A percentile compares a stretch with the other conserved stretches of the same genome.
phyloP scores from a whole-genome alignment of 1,284 basidiomycete genomes.

The Naganishia sp. region DNA sequence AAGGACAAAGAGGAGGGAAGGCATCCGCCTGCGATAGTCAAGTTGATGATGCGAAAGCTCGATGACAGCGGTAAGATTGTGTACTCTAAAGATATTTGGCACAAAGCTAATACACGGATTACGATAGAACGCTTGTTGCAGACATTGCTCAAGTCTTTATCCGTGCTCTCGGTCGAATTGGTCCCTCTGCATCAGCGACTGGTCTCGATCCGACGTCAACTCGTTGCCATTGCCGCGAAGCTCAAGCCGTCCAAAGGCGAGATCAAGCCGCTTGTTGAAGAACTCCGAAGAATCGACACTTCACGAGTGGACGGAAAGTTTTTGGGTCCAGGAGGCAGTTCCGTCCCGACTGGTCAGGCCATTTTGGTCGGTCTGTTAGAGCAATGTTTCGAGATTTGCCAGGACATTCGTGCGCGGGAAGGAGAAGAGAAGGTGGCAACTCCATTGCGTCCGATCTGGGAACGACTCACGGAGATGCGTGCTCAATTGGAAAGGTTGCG shows the following conservation, averaged over 20 bases:
- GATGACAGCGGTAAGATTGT: constrained; percentile 79
- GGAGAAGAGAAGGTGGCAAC: constrained; percentile 86
- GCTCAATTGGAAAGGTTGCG: constrained; percentile 78
- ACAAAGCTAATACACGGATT: constrained; percentile 5
- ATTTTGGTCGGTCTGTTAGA: constrained; percentile 76
- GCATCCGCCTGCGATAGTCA: constrained; percentile 83
- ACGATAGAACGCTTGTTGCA: constrained; percentile 70
- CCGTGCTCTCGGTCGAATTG: constrained; percentile 81
- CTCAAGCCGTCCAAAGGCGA: constrained; percentile 81
- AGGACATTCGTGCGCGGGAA: constrained; percentile 93
- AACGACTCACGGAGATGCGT: constrained; percentile 83
- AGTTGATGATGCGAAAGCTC: constrained; percentile 84
- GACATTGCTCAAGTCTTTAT: constrained; percentile 76
- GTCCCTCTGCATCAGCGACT: constrained; percentile 86
- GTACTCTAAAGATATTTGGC: not conserved
- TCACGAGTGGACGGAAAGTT: constrained; percentile 95
- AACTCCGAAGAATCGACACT: constrained; percentile 92
- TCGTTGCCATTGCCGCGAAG: constrained; percentile 85
- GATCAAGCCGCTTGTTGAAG: constrained; percentile 86
- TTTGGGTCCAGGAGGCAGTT: constrained; percentile 81
- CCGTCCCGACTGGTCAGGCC: constrained; percentile 86
- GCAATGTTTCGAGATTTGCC: constrained; percentile 93
- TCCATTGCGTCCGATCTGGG: constrained; percentile 90
- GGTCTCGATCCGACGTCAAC: constrained; percentile 81
- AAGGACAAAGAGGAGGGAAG: constrained; percentile 77